A percentile compares a stretch with the other conserved stretches of the same genome.
These are phyloP conservation scores for Phlebopus sp. DNA, from an alignment of 1,284 basidiomycete species.

Conservation along the genomic window DNA sequence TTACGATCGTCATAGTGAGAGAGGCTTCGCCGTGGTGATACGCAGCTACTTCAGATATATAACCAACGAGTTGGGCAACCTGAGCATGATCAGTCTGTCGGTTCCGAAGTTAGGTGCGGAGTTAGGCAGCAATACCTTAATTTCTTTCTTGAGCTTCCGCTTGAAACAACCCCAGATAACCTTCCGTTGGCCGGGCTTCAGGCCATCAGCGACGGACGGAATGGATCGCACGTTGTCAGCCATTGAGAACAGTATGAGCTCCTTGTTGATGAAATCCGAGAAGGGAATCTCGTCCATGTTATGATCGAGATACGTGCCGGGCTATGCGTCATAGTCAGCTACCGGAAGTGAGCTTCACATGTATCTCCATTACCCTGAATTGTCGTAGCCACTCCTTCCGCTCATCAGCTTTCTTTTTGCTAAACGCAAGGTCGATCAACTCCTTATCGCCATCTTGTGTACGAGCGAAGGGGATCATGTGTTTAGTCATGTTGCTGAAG, in stretches of 20 bases:
- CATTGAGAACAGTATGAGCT: constrained; percentile 99
- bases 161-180: constrained; percentile 96
- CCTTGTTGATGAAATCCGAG: constrained; percentile 97
- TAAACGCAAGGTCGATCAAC: constrained; percentile 97
- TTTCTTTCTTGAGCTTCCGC: constrained; percentile 87
- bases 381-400: constrained; percentile 98
- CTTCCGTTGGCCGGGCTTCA: constrained; percentile 99
- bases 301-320: constrained; percentile 95
- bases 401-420: constrained; percentile 99
- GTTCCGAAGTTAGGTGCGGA: not conserved
- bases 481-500: constrained; percentile 89
- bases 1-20: constrained; percentile 88
- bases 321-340: constrained; percentile 44
- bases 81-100: constrained; percentile 24
- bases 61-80: constrained; percentile 95
- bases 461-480: constrained; percentile 90
- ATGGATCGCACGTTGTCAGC: constrained; percentile 98
- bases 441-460: constrained; percentile 82
- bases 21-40: constrained; percentile 97
- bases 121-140: constrained; percentile 63
- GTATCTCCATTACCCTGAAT: constrained; percentile 64
- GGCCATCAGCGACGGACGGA: constrained; percentile 88
- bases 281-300: constrained; percentile 84
- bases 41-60: constrained; percentile 89
- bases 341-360: not conserved